These are phyloP conservation scores for Nakazawaea ambrosiae DNA, from an alignment of 805 yeast genomes.

Conservation along the genomic window DNA sequence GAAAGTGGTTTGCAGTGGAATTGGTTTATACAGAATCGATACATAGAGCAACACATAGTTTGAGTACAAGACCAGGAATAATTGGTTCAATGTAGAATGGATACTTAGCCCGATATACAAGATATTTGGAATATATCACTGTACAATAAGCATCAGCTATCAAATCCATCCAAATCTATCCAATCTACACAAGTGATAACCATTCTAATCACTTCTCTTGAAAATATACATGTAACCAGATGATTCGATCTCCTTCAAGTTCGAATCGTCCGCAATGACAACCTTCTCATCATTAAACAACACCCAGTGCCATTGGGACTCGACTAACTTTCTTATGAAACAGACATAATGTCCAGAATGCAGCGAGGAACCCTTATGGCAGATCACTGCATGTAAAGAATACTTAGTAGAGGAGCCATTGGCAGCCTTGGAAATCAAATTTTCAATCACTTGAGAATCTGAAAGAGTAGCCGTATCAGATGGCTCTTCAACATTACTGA, in stretches of 20 bases:
- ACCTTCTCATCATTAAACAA: conserved; percentile 88
- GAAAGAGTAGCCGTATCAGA: neutral
- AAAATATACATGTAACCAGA: conserved; percentile 46
- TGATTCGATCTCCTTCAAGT: conserved; percentile 33
- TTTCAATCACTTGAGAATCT: conserved; percentile 5
- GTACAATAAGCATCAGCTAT: too few relatives aligned
- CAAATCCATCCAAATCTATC: too few relatives aligned
- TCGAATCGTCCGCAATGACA: conserved; percentile 40
- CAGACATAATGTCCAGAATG: conserved; percentile 93
- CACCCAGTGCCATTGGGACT: conserved; percentile 51
- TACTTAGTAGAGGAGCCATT: conserved; percentile 24
- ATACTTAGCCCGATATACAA: too few relatives aligned
- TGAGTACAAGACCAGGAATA: too few relatives aligned
- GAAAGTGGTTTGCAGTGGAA: too few relatives aligned
- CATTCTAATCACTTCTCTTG: too few relatives aligned
- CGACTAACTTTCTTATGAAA: conserved; percentile 43
- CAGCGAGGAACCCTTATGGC: conserved; percentile 85
- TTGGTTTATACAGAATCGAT: too few relatives aligned
- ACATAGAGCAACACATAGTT: too few relatives aligned
- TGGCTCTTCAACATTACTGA: conserved; percentile 23
- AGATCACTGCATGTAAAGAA: conserved; percentile 55
- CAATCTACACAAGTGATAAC: too few relatives aligned
- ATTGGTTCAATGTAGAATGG: too few relatives aligned
- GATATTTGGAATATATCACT: too few relatives aligned
- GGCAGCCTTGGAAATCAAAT: conserved; percentile 6